Base-by-base conservation (phyloP, 1,284 basidiomycete species). In the Ceratobasidium sp. region DNA sequence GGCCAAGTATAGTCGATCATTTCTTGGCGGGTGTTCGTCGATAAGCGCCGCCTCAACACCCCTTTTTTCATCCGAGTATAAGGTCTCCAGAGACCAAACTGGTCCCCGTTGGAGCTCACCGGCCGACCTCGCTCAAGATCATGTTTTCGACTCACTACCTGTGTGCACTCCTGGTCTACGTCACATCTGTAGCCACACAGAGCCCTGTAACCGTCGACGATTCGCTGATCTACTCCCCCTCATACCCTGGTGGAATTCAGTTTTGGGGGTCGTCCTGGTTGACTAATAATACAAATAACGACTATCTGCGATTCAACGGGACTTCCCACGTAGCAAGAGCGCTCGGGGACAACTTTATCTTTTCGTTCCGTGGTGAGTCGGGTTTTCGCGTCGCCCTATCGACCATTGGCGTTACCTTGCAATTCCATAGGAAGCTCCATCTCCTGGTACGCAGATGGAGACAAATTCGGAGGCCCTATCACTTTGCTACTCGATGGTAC, bases 371-470 rank as follows among this genome's bases (percentile, higher is more conserved):
- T 14, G 53, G 53, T 31, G 49, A 54, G 53, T 11, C 9, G 13
- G 7, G 13, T 29, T 13, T n/a, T 51, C 22, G 8, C 49, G 29
- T 34, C 31, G 31, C 31, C 31, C n/a, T n/a, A 34, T 34, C 31
- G 2, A 6, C 31, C 27, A 6, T 27, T 16, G 53, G 8, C 22
- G 16, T 31, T 27, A 24, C 24, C 22, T 14, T 1, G 1, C 5
- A 54, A 29, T 5, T 19, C 29, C 27, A 54, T 31, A 54, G 53
- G 53, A 54, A 54, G 53, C 27, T 27, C 53, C 24, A 54, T 54
- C 9, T 54, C 53, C 2, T 54, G 53, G 53, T 29, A 27, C 27
- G 53, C 53, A 0, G 53, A 54, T 19, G 6, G 27, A 31, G 27
- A 29, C 11, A 13, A 29, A 1, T 54, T 29, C n/a, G 31, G 31